Evolutionary conservation across 1,284 basidiomycete genomes (phyloP).

Genomic region (Neotropicomus parvogracilis): DNA sequence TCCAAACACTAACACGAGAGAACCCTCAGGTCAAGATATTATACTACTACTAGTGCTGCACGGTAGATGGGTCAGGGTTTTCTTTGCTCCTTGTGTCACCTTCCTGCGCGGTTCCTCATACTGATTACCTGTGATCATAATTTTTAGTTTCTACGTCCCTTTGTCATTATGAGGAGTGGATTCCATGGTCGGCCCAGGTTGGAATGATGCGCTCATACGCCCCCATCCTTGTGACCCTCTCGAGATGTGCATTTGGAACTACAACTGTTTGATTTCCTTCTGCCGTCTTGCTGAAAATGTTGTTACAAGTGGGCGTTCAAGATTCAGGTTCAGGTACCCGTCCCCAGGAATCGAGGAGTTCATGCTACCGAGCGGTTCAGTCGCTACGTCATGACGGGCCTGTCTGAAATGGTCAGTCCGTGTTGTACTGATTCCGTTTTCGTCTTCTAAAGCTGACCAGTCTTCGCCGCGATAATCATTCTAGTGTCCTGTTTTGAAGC

Average conservation of each 20-base stretch:
- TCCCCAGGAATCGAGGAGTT: conserved; percentile 1
- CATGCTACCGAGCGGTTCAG: not conserved
- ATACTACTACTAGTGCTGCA: too few relatives aligned
- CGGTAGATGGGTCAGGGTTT: too few relatives aligned
- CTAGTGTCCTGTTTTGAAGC: conserved; percentile 17
- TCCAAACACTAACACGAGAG: too few relatives aligned
- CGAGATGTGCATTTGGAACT: not conserved
- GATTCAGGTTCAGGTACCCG: not conserved
- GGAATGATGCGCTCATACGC: not conserved
- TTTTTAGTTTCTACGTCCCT: not conserved
- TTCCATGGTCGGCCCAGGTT: not conserved
- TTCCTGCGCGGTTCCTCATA: not conserved
- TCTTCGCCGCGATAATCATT: not conserved
- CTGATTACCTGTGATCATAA: not conserved
- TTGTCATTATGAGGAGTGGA: not conserved
- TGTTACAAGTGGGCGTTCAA: not conserved
- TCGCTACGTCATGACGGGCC: not conserved
- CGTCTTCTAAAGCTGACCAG: conserved; percentile 21
- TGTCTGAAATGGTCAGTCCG: conserved; percentile 8
- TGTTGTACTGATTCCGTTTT: not conserved
- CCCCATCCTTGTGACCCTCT: conserved; percentile 1
- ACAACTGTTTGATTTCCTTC: conserved; percentile 2
- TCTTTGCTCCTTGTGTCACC: not conserved
- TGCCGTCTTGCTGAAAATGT: not conserved
- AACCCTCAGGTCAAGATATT: too few relatives aligned